phyloP scores from a whole-genome alignment of 441 rosid species.

The Adansonia madagascariensis region DNA sequence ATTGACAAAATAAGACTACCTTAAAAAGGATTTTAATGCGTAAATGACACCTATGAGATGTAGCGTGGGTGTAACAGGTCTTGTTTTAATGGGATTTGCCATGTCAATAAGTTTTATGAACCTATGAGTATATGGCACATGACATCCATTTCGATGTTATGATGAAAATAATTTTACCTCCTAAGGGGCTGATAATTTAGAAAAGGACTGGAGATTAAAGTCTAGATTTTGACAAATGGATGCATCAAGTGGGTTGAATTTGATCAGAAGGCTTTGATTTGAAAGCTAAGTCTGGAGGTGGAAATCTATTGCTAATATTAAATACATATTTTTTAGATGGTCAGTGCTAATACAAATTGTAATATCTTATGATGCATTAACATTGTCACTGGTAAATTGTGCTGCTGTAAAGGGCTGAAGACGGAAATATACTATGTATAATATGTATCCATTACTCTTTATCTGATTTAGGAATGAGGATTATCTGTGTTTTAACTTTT shows the following conservation, averaged over 20 bases:
- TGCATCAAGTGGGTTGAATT: not conserved
- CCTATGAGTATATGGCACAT: not conserved
- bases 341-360: not conserved
- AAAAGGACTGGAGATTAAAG: not conserved
- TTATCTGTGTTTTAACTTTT: not conserved
- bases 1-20: not conserved
- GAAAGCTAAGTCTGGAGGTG: not conserved
- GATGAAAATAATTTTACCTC: constrained; percentile 11
- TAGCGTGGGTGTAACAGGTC: not conserved
- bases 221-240: not conserved
- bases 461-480: not conserved
- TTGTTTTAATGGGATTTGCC: not conserved
- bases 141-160: not conserved
- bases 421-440: not conserved
- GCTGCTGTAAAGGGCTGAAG: not conserved
- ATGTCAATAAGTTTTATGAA: constrained; percentile 3
- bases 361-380: not conserved
- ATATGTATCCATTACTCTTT: not conserved
- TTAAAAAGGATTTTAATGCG: not conserved
- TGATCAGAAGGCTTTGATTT: not conserved
- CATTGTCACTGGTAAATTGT: not conserved
- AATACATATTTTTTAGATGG: not conserved
- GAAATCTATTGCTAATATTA: not conserved
- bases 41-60: not conserved
- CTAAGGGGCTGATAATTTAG: constrained; percentile 9